Base-by-base conservation (phyloP, 2,329 filamentous ascomycete genomes). In the Massarina eburnea region DNA sequence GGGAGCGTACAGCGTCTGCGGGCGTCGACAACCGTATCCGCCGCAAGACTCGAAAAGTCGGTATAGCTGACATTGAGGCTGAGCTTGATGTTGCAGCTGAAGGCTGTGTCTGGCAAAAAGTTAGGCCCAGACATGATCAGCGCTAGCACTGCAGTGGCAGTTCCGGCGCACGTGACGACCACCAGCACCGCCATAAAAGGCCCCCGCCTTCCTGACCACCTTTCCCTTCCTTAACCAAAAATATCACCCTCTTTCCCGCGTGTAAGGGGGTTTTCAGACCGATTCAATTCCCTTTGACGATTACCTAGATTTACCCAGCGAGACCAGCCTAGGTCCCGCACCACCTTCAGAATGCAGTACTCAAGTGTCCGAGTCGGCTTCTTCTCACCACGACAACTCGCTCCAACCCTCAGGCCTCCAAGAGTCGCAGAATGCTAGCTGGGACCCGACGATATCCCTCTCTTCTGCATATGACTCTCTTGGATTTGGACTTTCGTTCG, bases 261-360 rank as follows among this genome's bases (percentile, higher is more conserved):
- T 62, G 66, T 55, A 41, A 62, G 63, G 63, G 66, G 62, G 64
- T 53, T 51, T 56, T 61, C 55, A 45, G 35, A 44, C 55, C 51
- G 52, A 55, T 53, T 60, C 58, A 67, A 68, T 69, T 67, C 57
- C 57, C 48, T 58, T 63, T 68, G 66, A 69, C 50, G 63, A 68
- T 26, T 64, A 59, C 54, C 52, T 67, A 55, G 58, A 55, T 59
- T 66, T 64, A 55, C 59, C 55, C 58, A 65, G 64, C 66, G 66
- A 65, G 65, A 55, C 58, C 39, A 47, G 7, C 12, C 27, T 14
- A 58, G 47, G 58, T 57, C 63, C 64, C 66, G 66, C 62, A 50
- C 54, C 51, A 51, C 67, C 67, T 49, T 55, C 58, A 49, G 41
- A 29, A 69, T 69, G 66, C 53, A 68, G 45, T 57, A 52, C 44